Percentiles rank a stretch among this genome's conserved stretches.
phyloP scores from a whole-genome alignment of 2,329 filamentous ascomycete species.

The Epicoccum nigrum region DNA sequence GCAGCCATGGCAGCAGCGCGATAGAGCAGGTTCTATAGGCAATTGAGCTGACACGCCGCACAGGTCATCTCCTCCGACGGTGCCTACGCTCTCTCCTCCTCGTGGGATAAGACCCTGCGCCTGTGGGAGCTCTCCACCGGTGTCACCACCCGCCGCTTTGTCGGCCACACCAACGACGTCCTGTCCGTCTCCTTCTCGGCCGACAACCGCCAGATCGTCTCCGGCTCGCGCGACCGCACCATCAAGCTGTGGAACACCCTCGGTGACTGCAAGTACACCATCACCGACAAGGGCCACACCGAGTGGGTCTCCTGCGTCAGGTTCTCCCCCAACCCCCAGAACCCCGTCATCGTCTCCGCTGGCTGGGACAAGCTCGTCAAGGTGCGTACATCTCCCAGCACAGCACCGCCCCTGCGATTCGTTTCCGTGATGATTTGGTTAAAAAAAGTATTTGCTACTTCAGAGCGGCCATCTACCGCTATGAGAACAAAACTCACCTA shows the following conservation, averaged over 20 bases:
- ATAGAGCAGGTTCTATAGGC: slow-evolving; percentile 15
- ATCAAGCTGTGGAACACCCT: slow-evolving; percentile 99
- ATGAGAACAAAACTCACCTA: slow-evolving; percentile 22
- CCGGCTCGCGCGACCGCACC: slow-evolving; percentile 94
- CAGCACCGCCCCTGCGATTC: slow-evolving; percentile 82
- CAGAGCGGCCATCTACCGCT: slow-evolving; percentile 19
- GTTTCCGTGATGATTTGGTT: slow-evolving; percentile 20
- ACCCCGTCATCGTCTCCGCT: slow-evolving; percentile 98
- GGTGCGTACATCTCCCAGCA: slow-evolving; percentile 67
- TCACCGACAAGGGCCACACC: slow-evolving; percentile 99
- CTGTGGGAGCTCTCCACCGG: slow-evolving; percentile 99
- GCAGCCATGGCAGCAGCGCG: not conserved
- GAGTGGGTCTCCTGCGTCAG: slow-evolving; percentile 99
- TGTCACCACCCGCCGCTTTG: slow-evolving; percentile 96
- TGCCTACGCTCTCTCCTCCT: slow-evolving; percentile 97
- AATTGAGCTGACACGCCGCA: slow-evolving; percentile 44
- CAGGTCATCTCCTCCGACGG: slow-evolving; percentile 99
- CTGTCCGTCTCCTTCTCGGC: slow-evolving; percentile 99
- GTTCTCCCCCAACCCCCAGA: slow-evolving; percentile 99
- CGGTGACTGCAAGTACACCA: slow-evolving; percentile 99
- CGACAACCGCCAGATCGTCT: slow-evolving; percentile 99
- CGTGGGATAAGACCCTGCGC: slow-evolving; percentile 99
- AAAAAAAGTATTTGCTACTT: slow-evolving; percentile 47
- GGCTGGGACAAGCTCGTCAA: slow-evolving; percentile 99
- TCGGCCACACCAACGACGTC: slow-evolving; percentile 99